Evolutionary conservation across 768 basidiomycete genomes (phyloP), one percentile per base, ranked within the genome.

Genomic region (Mycena rebaudengoi): DNA sequence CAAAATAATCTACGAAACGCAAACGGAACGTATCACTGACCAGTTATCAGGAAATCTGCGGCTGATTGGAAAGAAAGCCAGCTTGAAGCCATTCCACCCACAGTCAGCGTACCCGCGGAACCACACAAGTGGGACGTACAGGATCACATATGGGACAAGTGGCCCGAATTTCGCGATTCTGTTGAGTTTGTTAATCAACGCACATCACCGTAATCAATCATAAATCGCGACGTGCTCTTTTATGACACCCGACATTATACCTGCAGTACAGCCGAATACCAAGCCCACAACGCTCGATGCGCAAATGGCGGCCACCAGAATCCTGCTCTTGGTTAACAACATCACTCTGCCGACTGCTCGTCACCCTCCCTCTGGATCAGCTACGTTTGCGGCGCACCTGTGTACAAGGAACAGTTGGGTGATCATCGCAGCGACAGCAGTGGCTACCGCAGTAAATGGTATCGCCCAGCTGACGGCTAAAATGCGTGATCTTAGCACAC

Each of bases 381-480:
- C n/a, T n/a, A n/a, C 32, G 8, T 21, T 54, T 45, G 58, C 20
- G n/a, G 60, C 78, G 25, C 52, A 80, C 84, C 85, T 81, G 65
- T 82, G 75, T 1, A 75, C 80, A 26, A 86, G 74, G 73, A 83
- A 86, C 33, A 73, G 54, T 64, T 87, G 86, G 0, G 85, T 84
- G n/a, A 85, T 74, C 30, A 86, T 69, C 0, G 84, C 85, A 18
- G 83, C 79, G 7, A 84, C 69, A 1, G 83, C 73, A 7, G 80
- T 84, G 6, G 79, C 82, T 21, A 80, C 71, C 5, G 85, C 82
- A 0, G 84, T 86, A 57, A 86, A 83, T 2, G 82, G 80, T 44
- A 84, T 82, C 3, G 81, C 81, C 84, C 85, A 86, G n/a, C 72
- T 72, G 49, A 79, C 78, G 39, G 69, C 83, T 84, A 66, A 3